These are phyloP conservation scores for Fusarium sarcochroum DNA, from an alignment of 2,329 filamentous ascomycete genomes.

Conservation along the genomic window DNA sequence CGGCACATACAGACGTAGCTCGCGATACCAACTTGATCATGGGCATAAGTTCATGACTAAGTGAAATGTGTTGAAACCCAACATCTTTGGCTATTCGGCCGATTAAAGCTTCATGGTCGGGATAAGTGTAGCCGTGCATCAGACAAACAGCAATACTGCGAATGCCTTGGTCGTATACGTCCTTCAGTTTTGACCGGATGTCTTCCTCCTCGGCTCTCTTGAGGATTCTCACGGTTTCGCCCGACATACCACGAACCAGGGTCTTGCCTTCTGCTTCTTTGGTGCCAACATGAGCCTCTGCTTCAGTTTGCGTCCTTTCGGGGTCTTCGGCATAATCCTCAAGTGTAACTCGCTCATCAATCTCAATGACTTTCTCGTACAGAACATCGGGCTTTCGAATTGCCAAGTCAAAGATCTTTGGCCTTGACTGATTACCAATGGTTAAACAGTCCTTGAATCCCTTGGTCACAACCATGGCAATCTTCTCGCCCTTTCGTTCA, in stretches of 20 bases:
- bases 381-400: slow-evolving; percentile 90
- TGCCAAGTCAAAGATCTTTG: slow-evolving; percentile 90
- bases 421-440: slow-evolving; percentile 92
- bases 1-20: slow-evolving; percentile 60
- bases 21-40: slow-evolving; percentile 62
- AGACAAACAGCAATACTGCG: slow-evolving; percentile 89
- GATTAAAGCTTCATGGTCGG: slow-evolving; percentile 84
- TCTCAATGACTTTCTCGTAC: slow-evolving; percentile 87
- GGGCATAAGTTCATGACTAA: slow-evolving; percentile 58
- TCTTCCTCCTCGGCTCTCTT: slow-evolving; percentile 68
- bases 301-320: slow-evolving; percentile 68
- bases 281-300: slow-evolving; percentile 66
- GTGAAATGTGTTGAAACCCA: slow-evolving; percentile 81
- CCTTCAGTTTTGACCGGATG: slow-evolving; percentile 71
- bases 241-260: slow-evolving; percentile 76
- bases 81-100: slow-evolving; percentile 83
- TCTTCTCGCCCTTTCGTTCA: slow-evolving; percentile 90
- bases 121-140: slow-evolving; percentile 94
- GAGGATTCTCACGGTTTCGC: slow-evolving; percentile 78
- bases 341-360: slow-evolving; percentile 90
- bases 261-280: slow-evolving; percentile 65
- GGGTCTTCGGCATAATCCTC: slow-evolving; percentile 95
- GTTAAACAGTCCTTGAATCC: slow-evolving; percentile 90
- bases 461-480: slow-evolving; percentile 87
- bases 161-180: slow-evolving; percentile 76